Conservation (phyloP, 1,284 basidiomycete genomes). For the Sporisorium exsertum region DNA sequence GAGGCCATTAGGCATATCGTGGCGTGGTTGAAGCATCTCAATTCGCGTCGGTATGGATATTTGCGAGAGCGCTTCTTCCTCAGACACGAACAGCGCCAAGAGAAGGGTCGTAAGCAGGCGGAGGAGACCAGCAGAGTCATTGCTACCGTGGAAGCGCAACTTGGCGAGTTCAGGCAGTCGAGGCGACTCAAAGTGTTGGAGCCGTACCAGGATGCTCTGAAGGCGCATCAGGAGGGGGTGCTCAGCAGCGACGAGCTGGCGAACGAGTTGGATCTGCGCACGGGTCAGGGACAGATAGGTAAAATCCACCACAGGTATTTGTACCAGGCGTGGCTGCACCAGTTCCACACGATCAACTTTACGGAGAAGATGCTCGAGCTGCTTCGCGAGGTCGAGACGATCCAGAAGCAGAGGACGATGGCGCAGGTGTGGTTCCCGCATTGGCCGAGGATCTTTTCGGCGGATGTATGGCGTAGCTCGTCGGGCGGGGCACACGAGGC, state of each 20-base stretch:
- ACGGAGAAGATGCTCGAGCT: slow-evolving; percentile 68
- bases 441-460: slow-evolving; percentile 69
- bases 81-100: slow-evolving; percentile 9
- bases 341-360: slow-evolving; percentile 71
- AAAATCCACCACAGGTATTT: slow-evolving; percentile 70
- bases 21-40: slow-evolving; percentile 50
- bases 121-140: slow-evolving; percentile 65
- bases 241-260: slow-evolving; percentile 10
- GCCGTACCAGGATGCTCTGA: slow-evolving; percentile 70
- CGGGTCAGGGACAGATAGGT: slow-evolving; percentile 37
- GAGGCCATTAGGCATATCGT: slow-evolving; percentile 47
- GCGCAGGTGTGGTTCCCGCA: slow-evolving; percentile 79
- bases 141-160: slow-evolving; percentile 70
- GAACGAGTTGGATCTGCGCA: slow-evolving; percentile 38
- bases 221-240: slow-evolving; percentile 15
- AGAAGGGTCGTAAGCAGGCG: slow-evolving; percentile 35
- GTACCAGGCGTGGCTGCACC: slow-evolving; percentile 79
- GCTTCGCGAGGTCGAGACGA: slow-evolving; percentile 74
- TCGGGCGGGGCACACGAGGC: slow-evolving; percentile 25
- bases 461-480: slow-evolving; percentile 71
- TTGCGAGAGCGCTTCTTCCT: slow-evolving; percentile 32
- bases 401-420: slow-evolving; percentile 74
- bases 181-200: slow-evolving; percentile 77
- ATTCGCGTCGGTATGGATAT: slow-evolving; percentile 42
- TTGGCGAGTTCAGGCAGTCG: slow-evolving; percentile 74